Conservation (phyloP, 106 monocot species). For the Dendrobium nobile region DNA sequence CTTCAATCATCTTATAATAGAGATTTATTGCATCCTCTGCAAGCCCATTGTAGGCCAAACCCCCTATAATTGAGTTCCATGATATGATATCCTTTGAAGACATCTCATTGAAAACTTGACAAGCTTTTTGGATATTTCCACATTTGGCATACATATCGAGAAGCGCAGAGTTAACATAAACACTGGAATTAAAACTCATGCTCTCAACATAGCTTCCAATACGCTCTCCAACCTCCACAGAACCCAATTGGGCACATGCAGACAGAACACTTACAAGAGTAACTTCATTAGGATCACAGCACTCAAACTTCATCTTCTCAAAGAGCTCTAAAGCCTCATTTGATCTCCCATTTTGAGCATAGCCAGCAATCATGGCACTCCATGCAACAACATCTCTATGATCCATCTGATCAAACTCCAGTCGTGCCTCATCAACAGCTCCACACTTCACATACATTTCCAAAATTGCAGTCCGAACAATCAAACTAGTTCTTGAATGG, state of each 20-base stretch:
- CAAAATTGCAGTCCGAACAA: slow-evolving; percentile 71
- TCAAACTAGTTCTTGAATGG: slow-evolving; percentile 31
- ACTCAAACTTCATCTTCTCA: slow-evolving; percentile 51
- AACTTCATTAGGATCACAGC: slow-evolving; percentile 64
- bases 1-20: slow-evolving; percentile 47
- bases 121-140: slow-evolving; percentile 59
- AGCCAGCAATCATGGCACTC: slow-evolving; percentile 93
- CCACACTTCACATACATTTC: slow-evolving; percentile 88
- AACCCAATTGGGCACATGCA: slow-evolving; percentile 73
- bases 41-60: slow-evolving; percentile 68
- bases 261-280: slow-evolving; percentile 80
- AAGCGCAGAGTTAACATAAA: slow-evolving; percentile 65
- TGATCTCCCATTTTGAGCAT: slow-evolving; percentile 86
- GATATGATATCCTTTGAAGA: slow-evolving; percentile 50
- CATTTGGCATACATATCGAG: slow-evolving; percentile 87
- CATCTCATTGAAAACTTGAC: slow-evolving; percentile 52
- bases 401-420: slow-evolving; percentile 61
- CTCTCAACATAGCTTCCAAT: slow-evolving; percentile 61
- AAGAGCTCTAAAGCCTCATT: slow-evolving; percentile 72
- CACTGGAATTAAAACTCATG: slow-evolving; percentile 26
- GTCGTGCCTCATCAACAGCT: slow-evolving; percentile 65
- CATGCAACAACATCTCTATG: slow-evolving; percentile 73
- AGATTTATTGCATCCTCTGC: slow-evolving; percentile 52
- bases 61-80: slow-evolving; percentile 93
- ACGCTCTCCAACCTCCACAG: slow-evolving; percentile 48